A percentile compares a stretch with the other conserved stretches of the same genome.
phyloP scores from a whole-genome alignment of 768 basidiomycete genomes.

The Amanita thiersii region DNA sequence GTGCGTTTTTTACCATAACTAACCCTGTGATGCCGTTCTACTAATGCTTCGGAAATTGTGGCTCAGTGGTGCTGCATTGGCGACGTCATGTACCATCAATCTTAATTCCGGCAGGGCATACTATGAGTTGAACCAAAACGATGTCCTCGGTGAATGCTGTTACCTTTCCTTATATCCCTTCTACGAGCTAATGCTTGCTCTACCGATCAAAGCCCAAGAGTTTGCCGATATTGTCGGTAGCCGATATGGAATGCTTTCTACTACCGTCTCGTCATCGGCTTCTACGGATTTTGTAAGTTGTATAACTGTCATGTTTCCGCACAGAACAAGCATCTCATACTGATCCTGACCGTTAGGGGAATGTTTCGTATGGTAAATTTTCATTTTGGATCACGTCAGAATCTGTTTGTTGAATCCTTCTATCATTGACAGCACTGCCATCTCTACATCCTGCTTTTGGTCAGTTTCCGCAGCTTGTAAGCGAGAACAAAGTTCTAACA shows the following conservation, averaged over 20 bases:
- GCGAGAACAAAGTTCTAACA: not conserved
- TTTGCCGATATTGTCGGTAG: slow-evolving; percentile 38
- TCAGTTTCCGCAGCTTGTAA: slow-evolving; percentile 19
- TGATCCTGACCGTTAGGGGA: slow-evolving; percentile 43
- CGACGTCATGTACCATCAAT: slow-evolving; percentile 49
- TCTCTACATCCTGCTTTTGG: slow-evolving; percentile 58
- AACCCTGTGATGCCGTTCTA: not conserved
- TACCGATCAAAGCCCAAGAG: slow-evolving; percentile 33
- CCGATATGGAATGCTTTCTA: slow-evolving; percentile 34
- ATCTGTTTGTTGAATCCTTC: slow-evolving; percentile 7
- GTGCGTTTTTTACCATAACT: slow-evolving; percentile 30
- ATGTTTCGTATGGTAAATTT: slow-evolving; percentile 56
- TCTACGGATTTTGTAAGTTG: slow-evolving; percentile 73
- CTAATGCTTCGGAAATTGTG: slow-evolving; percentile 8
- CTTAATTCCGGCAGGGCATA: slow-evolving; percentile 34
- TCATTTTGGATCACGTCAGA: not conserved
- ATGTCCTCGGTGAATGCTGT: slow-evolving; percentile 35
- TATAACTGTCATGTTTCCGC: slow-evolving; percentile 1
- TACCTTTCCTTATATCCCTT: not conserved
- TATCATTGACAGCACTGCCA: slow-evolving; percentile 40
- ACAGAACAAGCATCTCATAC: slow-evolving; percentile 8
- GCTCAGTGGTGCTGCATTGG: slow-evolving; percentile 55
- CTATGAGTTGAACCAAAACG: slow-evolving; percentile 54
- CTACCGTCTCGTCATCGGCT: slow-evolving; percentile 31
- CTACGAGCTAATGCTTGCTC: not conserved